Base-by-base conservation (phyloP, 768 basidiomycete genomes). In the Porphyrellus cyaneotinctus region DNA sequence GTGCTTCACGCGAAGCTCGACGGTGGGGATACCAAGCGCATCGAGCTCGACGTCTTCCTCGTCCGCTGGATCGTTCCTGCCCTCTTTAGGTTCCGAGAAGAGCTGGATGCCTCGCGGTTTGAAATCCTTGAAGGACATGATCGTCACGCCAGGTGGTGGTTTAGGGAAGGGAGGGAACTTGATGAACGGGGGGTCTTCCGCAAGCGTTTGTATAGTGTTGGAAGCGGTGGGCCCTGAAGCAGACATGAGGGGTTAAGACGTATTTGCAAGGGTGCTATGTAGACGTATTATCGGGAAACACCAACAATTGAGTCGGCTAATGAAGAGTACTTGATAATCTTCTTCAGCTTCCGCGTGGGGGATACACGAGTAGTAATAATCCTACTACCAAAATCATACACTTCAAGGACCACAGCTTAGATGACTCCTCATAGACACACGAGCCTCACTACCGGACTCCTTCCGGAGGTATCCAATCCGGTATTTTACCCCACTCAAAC, bases 401-500 rank as follows among this genome's bases (percentile, higher is more conserved):
- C n/a, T n/a, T n/a, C n/a, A n/a, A n/a, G n/a, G n/a, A n/a, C n/a
- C n/a, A n/a, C n/a, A n/a, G n/a, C n/a, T n/a, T n/a, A 28, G 26
- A 28, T 28, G 9, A 28, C 26, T 5, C 26, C 26, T 28, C 26
- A n/a, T 28, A 28, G 26, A 28, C 26, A 28, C n/a, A 33, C 32
- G 28, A 23, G 15, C 18, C 22, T 36, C 18, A 32, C 70, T 72
- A 83, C 51, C 83, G 72, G 52, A 83, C 62, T 61, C 82, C 79
- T 48, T 79, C 59, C 10, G 87, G 88, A 35, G 88, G 88, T 51
- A 84, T 73, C 82, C 83, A 88, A 52, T 87, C 86, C 1, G 88
- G 88, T 43, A 91, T 75, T 54, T 78, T 77, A 64, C 83, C 81
- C 76, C 80, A 86, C 61, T 81, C 82, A 59, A 90, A 91, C 67